Conservation (phyloP, 2,329 filamentous ascomycete species). For the Venturia pyrina region DNA sequence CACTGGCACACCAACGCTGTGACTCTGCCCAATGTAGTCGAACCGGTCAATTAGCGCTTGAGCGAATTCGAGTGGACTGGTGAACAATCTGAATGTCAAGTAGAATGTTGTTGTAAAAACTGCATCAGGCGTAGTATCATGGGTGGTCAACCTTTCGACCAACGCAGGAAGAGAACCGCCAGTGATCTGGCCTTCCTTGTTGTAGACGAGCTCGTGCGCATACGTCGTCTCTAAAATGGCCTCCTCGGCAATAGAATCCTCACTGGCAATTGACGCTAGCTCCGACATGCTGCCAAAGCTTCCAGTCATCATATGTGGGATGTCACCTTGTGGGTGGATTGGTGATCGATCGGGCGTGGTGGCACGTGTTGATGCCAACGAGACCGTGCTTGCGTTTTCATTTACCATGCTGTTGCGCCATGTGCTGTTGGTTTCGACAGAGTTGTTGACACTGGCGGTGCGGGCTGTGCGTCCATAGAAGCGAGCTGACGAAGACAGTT, state of each 20-base stretch:
- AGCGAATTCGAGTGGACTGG: conserved; percentile 67
- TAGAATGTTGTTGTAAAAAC: conserved; percentile 93
- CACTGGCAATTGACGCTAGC: conserved; percentile 54
- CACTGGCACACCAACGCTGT: conserved; percentile 66
- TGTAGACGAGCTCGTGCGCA: conserved; percentile 83
- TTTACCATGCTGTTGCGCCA: conserved; percentile 63
- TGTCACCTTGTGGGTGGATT: conserved; percentile 46
- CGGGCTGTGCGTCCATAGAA: conserved; percentile 21
- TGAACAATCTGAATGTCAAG: conserved; percentile 90
- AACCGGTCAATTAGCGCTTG: conserved; percentile 82
- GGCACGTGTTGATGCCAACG: conserved; percentile 70
- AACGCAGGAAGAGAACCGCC: conserved; percentile 83
- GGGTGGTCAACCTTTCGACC: conserved; percentile 87
- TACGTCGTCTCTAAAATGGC: conserved; percentile 85
- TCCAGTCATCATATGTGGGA: conserved; percentile 31
- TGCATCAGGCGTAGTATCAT: conserved; percentile 84
- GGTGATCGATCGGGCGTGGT: conserved; percentile 67
- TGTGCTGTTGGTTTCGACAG: conserved; percentile 67
- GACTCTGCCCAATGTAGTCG: conserved; percentile 76
- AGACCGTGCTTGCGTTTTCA: conserved; percentile 70
- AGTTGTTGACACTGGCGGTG: conserved; percentile 59
- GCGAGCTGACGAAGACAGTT: conserved; percentile 21
- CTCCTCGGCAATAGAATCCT: conserved; percentile 72
- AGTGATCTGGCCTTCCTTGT: conserved; percentile 90
- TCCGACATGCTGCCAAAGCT: conserved; percentile 57